Evolutionary conservation across 164 flowering plant species (phyloP), one percentile per base, ranked within the genome.

Genomic region (Nelumbo lutea): DNA sequence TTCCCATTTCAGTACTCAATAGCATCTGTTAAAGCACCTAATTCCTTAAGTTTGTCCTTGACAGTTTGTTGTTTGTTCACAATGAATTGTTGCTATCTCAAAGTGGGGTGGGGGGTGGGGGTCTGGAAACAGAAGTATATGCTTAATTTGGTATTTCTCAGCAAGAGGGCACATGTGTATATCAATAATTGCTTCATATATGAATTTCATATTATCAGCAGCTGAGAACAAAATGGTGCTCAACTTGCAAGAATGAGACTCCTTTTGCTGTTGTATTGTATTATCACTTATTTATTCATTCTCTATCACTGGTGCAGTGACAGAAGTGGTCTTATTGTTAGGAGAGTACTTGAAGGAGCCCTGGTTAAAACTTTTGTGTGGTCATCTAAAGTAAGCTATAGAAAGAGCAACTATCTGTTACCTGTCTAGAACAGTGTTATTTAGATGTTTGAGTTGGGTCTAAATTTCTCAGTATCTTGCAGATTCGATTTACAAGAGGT

Each of bases 321-420:
- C 66, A 56, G 96, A 89, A 68, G 88, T 81, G 13, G 88, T 95
- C 65, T 81, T 87, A 61, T 83, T 95, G 45, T 48, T 91, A 62
- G 88, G 91, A 59, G 98, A 91, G 73, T 95, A 95, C 78, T 59
- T 95, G 83, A 87, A 78, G 69, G 90, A 89, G 62, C 91, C 93
- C 46, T 94, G 93, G 98, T 64, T 91, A 82, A 82, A 84, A 79
- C 85, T 80, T 58, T 72, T 94, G 66, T 89, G 96, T 64, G 57
- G 70, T 66, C 84, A 80, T 79, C 76, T 91, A 15, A 79, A 84
- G 97, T 93, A 77, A 71, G 75, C 63, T 13, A 44, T 47, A n/a
- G 61, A 9, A 42, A 40, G 48, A 11, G 38, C 1, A 4, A 9
- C 2, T 55, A 13, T 61, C 43, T 42, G 42, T 27, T 27, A 27